Conservation (phyloP, 176 grass and related monocot genomes). For the Triticum monococcum region DNA sequence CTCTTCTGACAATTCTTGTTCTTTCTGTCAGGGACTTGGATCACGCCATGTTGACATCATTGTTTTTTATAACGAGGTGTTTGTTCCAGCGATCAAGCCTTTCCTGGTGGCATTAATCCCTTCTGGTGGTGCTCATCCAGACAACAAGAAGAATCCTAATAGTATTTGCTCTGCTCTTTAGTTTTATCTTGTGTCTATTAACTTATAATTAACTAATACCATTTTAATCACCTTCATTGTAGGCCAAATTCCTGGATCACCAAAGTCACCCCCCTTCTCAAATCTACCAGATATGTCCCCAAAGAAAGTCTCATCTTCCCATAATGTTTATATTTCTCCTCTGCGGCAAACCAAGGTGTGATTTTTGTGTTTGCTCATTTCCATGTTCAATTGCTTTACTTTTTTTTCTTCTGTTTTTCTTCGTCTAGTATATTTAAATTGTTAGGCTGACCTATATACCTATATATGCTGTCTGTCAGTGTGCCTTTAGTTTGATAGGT, state of each 20-base stretch:
- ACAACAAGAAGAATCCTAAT: constrained; percentile 64
- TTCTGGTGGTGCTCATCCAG: constrained; percentile 31
- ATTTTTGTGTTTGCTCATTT: constrained; percentile 17
- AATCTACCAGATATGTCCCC: constrained; percentile 98
- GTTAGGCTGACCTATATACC: background rate
- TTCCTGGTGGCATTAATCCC: constrained; percentile 63
- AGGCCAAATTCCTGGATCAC: constrained; percentile 72
- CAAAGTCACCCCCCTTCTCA: constrained; percentile 74
- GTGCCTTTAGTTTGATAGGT: background rate
- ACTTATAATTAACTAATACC: constrained; percentile 24
- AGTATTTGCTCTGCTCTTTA: constrained; percentile 43
- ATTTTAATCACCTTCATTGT: constrained; percentile 32
- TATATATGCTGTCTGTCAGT: background rate
- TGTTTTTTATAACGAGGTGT: constrained; percentile 90
- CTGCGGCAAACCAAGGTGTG: constrained; percentile 84
- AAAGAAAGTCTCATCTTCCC: constrained; percentile 87
- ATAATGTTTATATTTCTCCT: constrained; percentile 95
- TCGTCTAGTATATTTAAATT: constrained; percentile 25
- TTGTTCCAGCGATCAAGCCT: constrained; percentile 80
- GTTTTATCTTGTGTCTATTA: constrained; percentile 11
- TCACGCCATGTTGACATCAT: constrained; percentile 79
- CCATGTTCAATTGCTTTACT: background rate
- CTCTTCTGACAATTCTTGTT: constrained; percentile 19
- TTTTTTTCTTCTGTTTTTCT: background rate
- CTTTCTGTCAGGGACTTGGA: constrained; percentile 52